A percentile compares a stretch with the other conserved stretches of the same genome.
Evolutionary conservation across 805 yeast genomes (phyloP).

Genomic region (Sugiyamaella mastotermitis): DNA sequence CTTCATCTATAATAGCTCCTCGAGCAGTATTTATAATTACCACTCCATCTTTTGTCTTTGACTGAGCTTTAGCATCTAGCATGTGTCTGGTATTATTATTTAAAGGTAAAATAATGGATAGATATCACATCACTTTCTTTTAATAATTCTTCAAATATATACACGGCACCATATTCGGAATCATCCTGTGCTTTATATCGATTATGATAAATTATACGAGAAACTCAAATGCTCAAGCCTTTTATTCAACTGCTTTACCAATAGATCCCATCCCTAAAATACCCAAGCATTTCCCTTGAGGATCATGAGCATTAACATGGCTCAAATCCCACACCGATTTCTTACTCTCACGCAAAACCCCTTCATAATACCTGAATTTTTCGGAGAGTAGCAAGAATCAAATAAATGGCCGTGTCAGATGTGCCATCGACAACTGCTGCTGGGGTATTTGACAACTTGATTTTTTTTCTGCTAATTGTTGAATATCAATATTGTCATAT

Average conservation of each 20-base stretch:
- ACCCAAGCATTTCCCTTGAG: conserved; percentile 47
- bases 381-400: conserved; percentile 47
- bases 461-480: conserved; percentile 34
- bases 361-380: conserved; percentile 35
- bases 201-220: conserved; percentile 47
- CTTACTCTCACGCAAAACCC: conserved; percentile 39
- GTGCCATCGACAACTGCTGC: conserved; percentile 48
- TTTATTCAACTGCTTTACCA: conserved; percentile 50
- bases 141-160: conserved; percentile 46
- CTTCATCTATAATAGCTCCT: conserved; percentile 62
- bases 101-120: conserved; percentile 64
- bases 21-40: conserved; percentile 71
- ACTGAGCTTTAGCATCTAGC: conserved; percentile 44
- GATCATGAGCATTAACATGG: conserved; percentile 44
- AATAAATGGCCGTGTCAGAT: conserved; percentile 49
- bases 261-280: conserved; percentile 61
- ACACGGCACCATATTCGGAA: conserved; percentile 41
- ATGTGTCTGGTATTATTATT: conserved; percentile 51
- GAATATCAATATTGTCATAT: conserved; percentile 47
- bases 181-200: conserved; percentile 42
- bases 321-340: conserved; percentile 43
- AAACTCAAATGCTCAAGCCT: conserved; percentile 45
- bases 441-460: conserved; percentile 50
- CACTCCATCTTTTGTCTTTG: conserved; percentile 45
- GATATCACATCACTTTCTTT: conserved; percentile 42